These are phyloP conservation scores for Mrakia frigida DNA, from an alignment of 768 basidiomycete species.

Conservation along the genomic window DNA sequence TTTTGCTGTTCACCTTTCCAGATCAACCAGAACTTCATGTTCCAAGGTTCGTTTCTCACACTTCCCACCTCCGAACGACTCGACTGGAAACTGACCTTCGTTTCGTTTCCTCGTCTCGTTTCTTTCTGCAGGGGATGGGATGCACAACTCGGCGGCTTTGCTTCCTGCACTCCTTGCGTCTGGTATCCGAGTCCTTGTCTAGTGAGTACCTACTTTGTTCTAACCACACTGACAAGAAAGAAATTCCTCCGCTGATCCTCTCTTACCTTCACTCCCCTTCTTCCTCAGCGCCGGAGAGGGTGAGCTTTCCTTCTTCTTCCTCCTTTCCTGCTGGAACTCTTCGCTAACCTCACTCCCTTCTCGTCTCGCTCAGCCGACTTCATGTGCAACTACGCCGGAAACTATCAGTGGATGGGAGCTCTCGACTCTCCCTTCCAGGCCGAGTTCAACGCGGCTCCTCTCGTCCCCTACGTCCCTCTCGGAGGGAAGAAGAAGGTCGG, in stretches of 20 bases:
- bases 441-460: conserved; percentile 55
- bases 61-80: no score
- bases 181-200: conserved; percentile 78
- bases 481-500: conserved; percentile 58
- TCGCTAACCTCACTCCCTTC: conserved; percentile 36
- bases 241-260: no score
- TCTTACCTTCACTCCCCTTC: not conserved
- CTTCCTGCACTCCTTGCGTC: conserved; percentile 74
- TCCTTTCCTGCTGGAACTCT: conserved; percentile 1
- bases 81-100: no score
- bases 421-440: conserved; percentile 59
- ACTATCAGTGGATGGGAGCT: conserved; percentile 66
- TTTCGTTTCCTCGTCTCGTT: no score
- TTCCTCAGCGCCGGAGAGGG: conserved; percentile 51
- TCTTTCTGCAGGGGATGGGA: conserved; percentile 56
- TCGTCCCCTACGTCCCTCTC: conserved; percentile 56
- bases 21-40: conserved; percentile 38
- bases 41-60: conserved; percentile 50
- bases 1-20: not conserved
- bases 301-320: conserved; percentile 37
- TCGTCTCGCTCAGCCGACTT: conserved; percentile 50
- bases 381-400: conserved; percentile 76
- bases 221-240: no score
- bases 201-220: no score
- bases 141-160: conserved; percentile 72